Percentiles rank a stretch among this genome's conserved stretches.
phyloP scores from a whole-genome alignment of 208 protist species.

The Trypanosoma lewisi region DNA sequence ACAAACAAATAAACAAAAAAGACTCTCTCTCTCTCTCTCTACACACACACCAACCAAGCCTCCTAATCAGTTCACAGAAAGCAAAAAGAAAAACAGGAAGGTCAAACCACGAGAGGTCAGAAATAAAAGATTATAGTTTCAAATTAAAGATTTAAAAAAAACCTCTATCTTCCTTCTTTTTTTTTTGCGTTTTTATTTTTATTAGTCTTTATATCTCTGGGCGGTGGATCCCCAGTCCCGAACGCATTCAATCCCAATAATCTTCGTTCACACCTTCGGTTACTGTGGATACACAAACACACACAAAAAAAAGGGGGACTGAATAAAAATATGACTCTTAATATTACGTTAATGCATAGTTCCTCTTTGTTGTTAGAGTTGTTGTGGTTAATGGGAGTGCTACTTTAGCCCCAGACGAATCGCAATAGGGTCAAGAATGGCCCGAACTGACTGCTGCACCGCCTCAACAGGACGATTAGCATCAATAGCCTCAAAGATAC shows the following conservation, averaged over 20 bases:
- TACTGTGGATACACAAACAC: slow-evolving; percentile 10
- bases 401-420: slow-evolving; percentile 33
- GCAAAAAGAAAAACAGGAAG: slow-evolving; percentile 31
- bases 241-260: neutral
- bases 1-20: neutral
- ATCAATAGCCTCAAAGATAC: slow-evolving; percentile 72
- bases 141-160: neutral
- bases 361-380: no score
- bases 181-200: slow-evolving; percentile 18
- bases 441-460: slow-evolving; percentile 52
- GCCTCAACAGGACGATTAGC: slow-evolving; percentile 68
- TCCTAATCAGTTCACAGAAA: neutral
- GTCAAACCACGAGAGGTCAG: slow-evolving; percentile 1
- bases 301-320: slow-evolving; percentile 3
- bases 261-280: neutral
- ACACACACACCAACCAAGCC: slow-evolving; percentile 6
- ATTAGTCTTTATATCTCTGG: neutral
- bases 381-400: no score
- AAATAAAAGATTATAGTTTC: neutral
- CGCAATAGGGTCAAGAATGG: slow-evolving; percentile 74
- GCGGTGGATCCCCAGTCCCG: neutral
- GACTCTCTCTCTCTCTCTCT: neutral
- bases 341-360: slow-evolving; percentile 4
- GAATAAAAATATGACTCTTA: neutral
- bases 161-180: slow-evolving; percentile 13